Base-by-base conservation (phyloP, 306 rosid species). In the Elaeagnus macrophylla region DNA sequence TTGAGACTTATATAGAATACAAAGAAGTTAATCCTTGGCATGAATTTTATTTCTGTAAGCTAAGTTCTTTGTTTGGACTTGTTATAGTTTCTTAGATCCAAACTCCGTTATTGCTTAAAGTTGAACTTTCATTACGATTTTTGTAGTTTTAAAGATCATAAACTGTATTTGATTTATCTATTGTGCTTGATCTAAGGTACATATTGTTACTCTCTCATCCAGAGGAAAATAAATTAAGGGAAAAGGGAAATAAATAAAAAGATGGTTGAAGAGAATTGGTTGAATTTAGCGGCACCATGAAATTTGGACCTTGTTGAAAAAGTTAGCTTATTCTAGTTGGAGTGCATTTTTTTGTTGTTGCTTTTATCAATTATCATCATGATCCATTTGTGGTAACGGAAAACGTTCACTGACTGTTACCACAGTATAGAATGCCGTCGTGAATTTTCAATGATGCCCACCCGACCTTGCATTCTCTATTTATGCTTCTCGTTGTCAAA, bases 61-160 rank as follows among this genome's bases (percentile, higher is more conserved):
- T 39, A 50, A 1, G 9, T 43, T 9, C 7, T n/a, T 46, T 53
- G 65, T 64, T 56, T 71, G 64, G 76, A 71, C 76, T 71, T 64
- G 60, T 70, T 46, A 14, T 36, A 35, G 14, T n/a, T 18, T 37
- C 7, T 41, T 58, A 51, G 70, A 65, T 58, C 71, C 76, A 9
- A 64, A 60, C 48, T 8, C 0, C 41, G 19, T 10, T 37, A 16
- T 49, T 14, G 35, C n/a, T 59, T 45, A 18, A 14, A 20, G 35
- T 41, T 56, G 7, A 41, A 35, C 8, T 47, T 35, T 41, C 20
- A 38, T 19, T n/a, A 8, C 13, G 7, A 38, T 6, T 5, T 40
- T 51, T 38, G 17, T 15, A 13, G 39, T 40, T 13, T 49, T 59
- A 13, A 10, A 42, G 63, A 49, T 6, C 6, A 36, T 56, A n/a